Conservation (phyloP, 2,329 filamentous ascomycete species). For the Hirsutella thompsonii region DNA sequence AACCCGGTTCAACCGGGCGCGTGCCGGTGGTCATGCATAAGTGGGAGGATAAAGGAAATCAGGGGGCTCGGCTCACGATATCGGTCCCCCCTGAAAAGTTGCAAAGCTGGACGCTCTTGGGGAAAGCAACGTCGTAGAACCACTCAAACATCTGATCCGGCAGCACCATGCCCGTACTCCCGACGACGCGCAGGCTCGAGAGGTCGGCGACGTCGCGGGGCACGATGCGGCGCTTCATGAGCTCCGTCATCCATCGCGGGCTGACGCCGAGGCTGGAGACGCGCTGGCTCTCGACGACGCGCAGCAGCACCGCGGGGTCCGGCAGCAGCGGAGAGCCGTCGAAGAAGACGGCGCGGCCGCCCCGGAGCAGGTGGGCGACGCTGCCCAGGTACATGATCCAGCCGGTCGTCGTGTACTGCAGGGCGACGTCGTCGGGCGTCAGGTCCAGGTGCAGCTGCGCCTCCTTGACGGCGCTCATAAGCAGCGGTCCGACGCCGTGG, state of each 20-base stretch:
- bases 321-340: constrained; percentile 74
- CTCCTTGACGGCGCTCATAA: constrained; percentile 48
- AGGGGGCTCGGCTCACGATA: constrained; percentile 41
- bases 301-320: constrained; percentile 48
- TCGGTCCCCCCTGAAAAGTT: constrained; percentile 74
- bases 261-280: constrained; percentile 66
- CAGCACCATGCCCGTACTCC: constrained; percentile 71
- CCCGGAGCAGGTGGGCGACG: constrained; percentile 44
- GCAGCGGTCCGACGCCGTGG: constrained; percentile 55
- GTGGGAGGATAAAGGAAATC: too few relatives aligned
- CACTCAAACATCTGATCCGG: constrained; percentile 67
- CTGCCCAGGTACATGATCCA: constrained; percentile 80
- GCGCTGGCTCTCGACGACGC: constrained; percentile 45
- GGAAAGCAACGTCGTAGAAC: constrained; percentile 63
- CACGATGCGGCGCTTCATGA: constrained; percentile 49
- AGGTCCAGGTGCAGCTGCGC: constrained; percentile 33
- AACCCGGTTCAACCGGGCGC: too few relatives aligned
- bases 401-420: constrained; percentile 55
- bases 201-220: constrained; percentile 53
- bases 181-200: constrained; percentile 45
- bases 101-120: constrained; percentile 48
- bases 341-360: constrained; percentile 56
- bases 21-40: too few relatives aligned
- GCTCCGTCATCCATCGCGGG: constrained; percentile 63
- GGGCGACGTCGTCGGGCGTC: constrained; percentile 23